Conservation (phyloP, 2,329 filamentous ascomycete genomes). For the Paecilomyces dactylethromorphus region DNA sequence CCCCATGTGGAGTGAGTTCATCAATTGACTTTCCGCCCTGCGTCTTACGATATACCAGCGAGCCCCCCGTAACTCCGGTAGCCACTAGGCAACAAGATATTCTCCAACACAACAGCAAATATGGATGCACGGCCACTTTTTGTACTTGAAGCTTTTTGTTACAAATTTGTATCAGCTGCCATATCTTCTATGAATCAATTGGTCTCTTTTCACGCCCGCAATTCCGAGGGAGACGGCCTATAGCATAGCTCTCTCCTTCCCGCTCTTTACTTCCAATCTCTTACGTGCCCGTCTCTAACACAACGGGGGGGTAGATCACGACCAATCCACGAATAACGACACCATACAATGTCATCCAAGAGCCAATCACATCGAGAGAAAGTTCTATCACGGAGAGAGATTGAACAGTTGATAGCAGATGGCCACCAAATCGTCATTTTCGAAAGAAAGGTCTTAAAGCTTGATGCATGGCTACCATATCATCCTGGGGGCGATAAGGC, state of each 20-base stretch:
- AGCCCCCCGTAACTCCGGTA: background rate
- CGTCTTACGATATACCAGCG: background rate
- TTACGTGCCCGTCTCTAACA: background rate
- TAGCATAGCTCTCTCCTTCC: background rate
- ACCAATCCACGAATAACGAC: background rate
- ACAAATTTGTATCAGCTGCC: background rate
- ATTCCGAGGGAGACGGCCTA: background rate
- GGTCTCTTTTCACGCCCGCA: background rate
- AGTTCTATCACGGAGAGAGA: conserved; percentile 55
- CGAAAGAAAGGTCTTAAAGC: conserved; percentile 73
- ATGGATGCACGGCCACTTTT: no score
- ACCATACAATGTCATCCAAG: background rate
- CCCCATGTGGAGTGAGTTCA: background rate
- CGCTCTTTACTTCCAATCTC: background rate
- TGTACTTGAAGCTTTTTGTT: background rate
- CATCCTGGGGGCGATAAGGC: conserved; percentile 90
- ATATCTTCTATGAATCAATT: background rate
- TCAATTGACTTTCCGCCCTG: background rate
- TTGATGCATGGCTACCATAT: conserved; percentile 80
- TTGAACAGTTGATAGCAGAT: conserved; percentile 77
- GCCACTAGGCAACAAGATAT: background rate
- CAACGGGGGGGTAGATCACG: background rate
- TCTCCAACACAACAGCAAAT: background rate
- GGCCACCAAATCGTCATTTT: conserved; percentile 75
- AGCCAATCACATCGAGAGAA: conserved; percentile 22